A percentile compares a stretch with the other conserved stretches of the same genome.
These are phyloP conservation scores for Cryptococcus deneoformans DNA, from an alignment of 1,284 basidiomycete genomes.

Conservation along the genomic window DNA sequence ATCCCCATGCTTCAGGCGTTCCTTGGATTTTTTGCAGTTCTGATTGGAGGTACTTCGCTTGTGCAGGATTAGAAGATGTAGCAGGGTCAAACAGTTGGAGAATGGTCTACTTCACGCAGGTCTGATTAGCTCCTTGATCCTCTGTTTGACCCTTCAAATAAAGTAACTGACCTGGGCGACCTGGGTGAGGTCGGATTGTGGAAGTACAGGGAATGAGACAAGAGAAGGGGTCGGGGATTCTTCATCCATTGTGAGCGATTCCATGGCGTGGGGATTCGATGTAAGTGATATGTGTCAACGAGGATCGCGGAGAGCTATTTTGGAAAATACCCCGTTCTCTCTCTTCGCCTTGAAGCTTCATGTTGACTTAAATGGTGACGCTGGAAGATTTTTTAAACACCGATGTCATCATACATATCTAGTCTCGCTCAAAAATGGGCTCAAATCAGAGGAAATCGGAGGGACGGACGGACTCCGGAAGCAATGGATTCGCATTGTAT, in stretches of 20 bases:
- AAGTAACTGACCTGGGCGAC: slow-evolving; percentile 31
- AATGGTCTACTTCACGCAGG: slow-evolving; percentile 30
- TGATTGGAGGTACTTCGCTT: slow-evolving; percentile 42
- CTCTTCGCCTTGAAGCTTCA: too few relatives aligned
- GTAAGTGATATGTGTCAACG: too few relatives aligned
- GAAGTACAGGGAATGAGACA: slow-evolving; percentile 33
- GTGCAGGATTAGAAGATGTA: slow-evolving; percentile 32
- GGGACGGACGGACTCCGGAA: too few relatives aligned
- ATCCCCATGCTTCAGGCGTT: slow-evolving; percentile 46
- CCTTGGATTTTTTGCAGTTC: slow-evolving; percentile 46
- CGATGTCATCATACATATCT: too few relatives aligned
- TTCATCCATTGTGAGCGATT: slow-evolving; percentile 25
- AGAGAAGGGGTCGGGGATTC: slow-evolving; percentile 69
- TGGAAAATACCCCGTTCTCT: too few relatives aligned
- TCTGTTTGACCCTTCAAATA: background rate
- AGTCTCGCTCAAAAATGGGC: too few relatives aligned
- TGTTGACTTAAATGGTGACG: too few relatives aligned
- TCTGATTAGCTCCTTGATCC: background rate
- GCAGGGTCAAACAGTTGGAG: slow-evolving; percentile 39
- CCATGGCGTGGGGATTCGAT: background rate
- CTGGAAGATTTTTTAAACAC: too few relatives aligned
- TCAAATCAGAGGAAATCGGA: too few relatives aligned
- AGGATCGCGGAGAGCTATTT: too few relatives aligned
- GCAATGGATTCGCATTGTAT: too few relatives aligned
- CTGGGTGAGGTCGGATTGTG: slow-evolving; percentile 30